Evolutionary conservation across 129 eudicot species (phyloP).

Genomic region (carrot (Daucus carota)): DH1_v3.0 NC_030381.2:4893501-4894000

Average conservation of each 20-base stretch:
- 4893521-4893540: background rate
- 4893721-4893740: background rate
- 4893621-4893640: background rate
- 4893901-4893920: constrained; percentile 51
- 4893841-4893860: background rate
- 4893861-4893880: background rate
- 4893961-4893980: constrained; percentile 40
- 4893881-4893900: constrained; percentile 24
- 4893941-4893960: constrained; percentile 16
- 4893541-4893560: background rate
- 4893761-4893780: background rate
- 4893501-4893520: no score
- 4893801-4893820: background rate
- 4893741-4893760: background rate
- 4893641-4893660: background rate
- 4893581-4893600: background rate
- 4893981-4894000: constrained; percentile 71
- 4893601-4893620: background rate
- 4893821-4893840: background rate
- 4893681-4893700: background rate
- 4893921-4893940: constrained; percentile 35
- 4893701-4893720: background rate
- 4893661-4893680: constrained; percentile 1
- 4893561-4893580: background rate
- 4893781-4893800: background rate